These are phyloP conservation scores for Ophiostoma tasmaniense DNA, from an alignment of 2,329 filamentous ascomycete genomes.

Conservation along the genomic window DNA sequence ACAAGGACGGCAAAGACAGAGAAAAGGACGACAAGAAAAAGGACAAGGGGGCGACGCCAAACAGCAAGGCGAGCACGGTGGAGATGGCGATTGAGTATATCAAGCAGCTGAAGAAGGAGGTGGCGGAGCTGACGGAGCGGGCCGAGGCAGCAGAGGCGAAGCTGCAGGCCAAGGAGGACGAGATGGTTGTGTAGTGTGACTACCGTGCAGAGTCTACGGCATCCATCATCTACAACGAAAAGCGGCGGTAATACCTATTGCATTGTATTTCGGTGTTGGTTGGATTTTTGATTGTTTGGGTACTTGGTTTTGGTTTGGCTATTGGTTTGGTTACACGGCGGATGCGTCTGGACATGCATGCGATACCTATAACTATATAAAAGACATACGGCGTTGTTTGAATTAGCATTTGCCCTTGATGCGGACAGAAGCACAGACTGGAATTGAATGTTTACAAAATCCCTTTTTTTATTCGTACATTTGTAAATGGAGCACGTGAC, in stretches of 20 bases:
- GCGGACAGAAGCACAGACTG: not conserved
- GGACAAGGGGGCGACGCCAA: constrained; percentile 64
- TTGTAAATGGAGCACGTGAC: constrained; percentile 13
- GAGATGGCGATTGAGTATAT: constrained; percentile 96
- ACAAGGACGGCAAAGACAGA: constrained; percentile 33
- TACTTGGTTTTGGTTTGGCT: not conserved
- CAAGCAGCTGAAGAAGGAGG: constrained; percentile 68
- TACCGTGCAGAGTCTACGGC: no score
- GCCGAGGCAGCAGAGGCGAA: constrained; percentile 59
- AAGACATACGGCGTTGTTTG: not conserved
- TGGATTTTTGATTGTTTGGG: not conserved
- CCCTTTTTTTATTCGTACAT: not conserved
- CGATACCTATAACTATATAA: not conserved
- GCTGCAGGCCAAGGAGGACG: constrained; percentile 28
- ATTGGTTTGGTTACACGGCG: not conserved
- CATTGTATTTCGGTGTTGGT: no score
- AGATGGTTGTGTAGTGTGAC: not conserved
- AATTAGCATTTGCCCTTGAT: no score
- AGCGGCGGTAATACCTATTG: not conserved
- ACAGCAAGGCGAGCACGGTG: constrained; percentile 95
- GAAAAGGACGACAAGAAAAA: constrained; percentile 66
- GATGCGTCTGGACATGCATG: not conserved
- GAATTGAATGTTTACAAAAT: not conserved
- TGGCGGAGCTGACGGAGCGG: constrained; percentile 54
- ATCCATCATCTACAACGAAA: no score